Base-by-base conservation (phyloP, 2,329 filamentous ascomycete species). In the Scedosporium apiospermum region DNA sequence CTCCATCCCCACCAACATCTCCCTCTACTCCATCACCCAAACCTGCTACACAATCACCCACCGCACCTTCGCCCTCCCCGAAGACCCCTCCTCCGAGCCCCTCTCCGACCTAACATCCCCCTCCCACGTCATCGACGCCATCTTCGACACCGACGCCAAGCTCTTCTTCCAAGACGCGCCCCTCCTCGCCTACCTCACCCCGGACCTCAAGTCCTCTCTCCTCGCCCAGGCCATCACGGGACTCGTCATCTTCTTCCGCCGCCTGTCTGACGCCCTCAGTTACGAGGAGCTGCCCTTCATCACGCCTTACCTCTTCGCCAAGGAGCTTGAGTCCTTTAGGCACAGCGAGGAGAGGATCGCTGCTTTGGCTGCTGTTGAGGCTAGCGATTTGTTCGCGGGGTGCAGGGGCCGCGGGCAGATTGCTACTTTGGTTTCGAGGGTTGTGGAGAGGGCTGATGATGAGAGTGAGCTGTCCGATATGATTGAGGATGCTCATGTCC, bases 211-310 rank as follows among this genome's bases (percentile, higher is more conserved):
- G 65, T 69, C 70, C 3, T 68, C 68, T 23, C 66, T 76, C 44
- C 72, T 75, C 44, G 68, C 71, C 16, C 70, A 75, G 64, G 74
- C 73, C 60, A 67, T 76, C 27, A 70, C 72, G 0, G 74, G 72
- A 44, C 69, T 73, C 57, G 69, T 74, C 12, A 60, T 69, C 63
- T 58, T 76, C 53, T 71, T 72, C 60, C 65, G 65, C 30, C 66
- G 65, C 5, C 65, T 75, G 4, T 64, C 63, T 18, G 46, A 41
- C 42, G 49, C 30, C 18, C 46, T 55, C 16, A 41, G 26, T 3
- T 21, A 6, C 9, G 60, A 63, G 9, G 59, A 65, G 2, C 65
- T 60, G 10, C 9, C 51, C 10, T 63, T 65, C 3, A 57, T 74
- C 1, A 68, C 71, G 0, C 57, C 57, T 3, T 55, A 63, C 6